Conservation (phyloP, 441 rosid genomes). For the Syzygium malaccense region DNA sequence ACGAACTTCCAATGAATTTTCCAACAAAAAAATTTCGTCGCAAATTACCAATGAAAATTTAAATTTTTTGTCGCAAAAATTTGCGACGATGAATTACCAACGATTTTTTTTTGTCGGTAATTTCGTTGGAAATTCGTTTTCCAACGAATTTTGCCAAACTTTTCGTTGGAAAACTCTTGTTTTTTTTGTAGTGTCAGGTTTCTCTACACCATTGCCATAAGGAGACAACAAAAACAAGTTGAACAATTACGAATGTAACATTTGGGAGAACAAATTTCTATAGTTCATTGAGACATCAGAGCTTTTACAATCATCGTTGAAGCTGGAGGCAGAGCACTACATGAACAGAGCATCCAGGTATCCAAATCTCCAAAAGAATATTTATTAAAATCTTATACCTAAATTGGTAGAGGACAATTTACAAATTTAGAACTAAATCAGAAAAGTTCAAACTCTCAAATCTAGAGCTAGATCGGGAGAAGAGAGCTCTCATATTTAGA, state of each 20-base stretch:
- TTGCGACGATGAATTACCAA: no score
- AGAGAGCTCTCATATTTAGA: neutral
- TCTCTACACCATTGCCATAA: accelerated
- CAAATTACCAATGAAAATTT: no score
- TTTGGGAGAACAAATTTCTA: neutral
- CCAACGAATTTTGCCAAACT: no score
- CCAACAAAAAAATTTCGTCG: no score
- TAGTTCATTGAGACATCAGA: accelerated
- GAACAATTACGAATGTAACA: neutral
- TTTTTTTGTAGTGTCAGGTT: no score
- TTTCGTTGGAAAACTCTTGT: no score
- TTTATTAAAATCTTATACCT: neutral
- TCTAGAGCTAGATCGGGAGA: accelerated
- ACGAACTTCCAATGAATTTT: no score
- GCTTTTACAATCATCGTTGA: neutral
- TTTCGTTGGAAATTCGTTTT: no score
- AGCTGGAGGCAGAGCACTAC: neutral
- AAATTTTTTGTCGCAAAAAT: no score
- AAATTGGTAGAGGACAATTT: neutral
- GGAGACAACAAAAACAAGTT: neutral
- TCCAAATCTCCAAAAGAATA: neutral
- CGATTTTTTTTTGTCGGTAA: no score
- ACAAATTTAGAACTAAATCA: neutral
- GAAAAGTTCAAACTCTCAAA: neutral
- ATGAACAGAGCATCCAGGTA: accelerated